Base-by-base conservation (phyloP, 2,329 filamentous ascomycete genomes). In the Colletotrichum endophyticum region DNA sequence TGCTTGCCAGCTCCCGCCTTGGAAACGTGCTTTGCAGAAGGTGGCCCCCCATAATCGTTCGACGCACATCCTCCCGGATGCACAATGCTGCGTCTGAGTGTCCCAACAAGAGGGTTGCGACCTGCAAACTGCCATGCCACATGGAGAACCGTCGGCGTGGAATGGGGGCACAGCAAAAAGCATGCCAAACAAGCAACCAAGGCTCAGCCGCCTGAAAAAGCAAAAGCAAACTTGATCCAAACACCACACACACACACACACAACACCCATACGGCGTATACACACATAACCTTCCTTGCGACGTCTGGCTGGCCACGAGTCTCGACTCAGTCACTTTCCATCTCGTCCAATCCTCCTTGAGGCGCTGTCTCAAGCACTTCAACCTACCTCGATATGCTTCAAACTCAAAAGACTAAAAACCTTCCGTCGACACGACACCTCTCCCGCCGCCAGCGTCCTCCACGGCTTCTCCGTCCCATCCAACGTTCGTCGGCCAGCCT, bases 61-160 rank as follows among this genome's bases (percentile, higher is more conserved):
- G 73, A 67, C 34, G 53, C 69, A 67, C 53, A 66, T 66, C 39
- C 61, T 53, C 62, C 62, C 62, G 19, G 22, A 53, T 57, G 62
- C 73, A 56, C 69, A 66, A 32, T 72, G 62, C 53, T 66, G 62
- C 62, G 53, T 25, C 68, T 16, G 73, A 61, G 61, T 57, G 67
- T 56, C 34, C 62, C 62, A 66, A 34, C 39, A 53, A 19, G 36
- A 39, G 59, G 63, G 73, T 67, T 63, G 27, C 56, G 28, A 75
- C 59, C 73, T 75, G 73, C 70, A 68, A 72, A 63, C 73, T 57
- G 62, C 39, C 69, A 30, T 49, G 69, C 73, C 70, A 56, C 63
- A 75, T 57, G 62, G 69, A 67, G 25, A 67, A 72, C 62, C 39
- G 25, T 32, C 56, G 56, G 56, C 32, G 32, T 56, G 66, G 68